These are phyloP conservation scores for Metschnikowia peoriensis DNA, from an alignment of 805 yeast genomes.

Conservation along the genomic window DNA sequence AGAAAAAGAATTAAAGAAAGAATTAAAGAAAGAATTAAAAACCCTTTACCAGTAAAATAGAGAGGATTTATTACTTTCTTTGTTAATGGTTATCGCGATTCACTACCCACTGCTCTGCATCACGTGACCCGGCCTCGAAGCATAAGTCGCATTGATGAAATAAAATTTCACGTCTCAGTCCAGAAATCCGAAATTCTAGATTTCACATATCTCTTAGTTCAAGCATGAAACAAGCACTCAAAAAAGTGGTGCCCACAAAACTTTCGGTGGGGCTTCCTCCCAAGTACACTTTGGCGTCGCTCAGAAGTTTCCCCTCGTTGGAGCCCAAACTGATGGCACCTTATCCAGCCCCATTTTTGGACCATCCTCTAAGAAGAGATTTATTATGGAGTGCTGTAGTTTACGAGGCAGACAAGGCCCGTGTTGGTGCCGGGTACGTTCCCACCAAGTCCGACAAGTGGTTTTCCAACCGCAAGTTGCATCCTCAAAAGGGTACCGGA, in stretches of 20 bases:
- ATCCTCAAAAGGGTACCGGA: slow-evolving; percentile 93
- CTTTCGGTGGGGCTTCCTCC: slow-evolving; percentile 47
- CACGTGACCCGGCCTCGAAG: background rate
- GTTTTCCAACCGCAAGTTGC: slow-evolving; percentile 76
- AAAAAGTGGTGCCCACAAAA: slow-evolving; percentile 8
- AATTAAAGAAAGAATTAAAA: too few species aligned
- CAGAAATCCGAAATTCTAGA: background rate
- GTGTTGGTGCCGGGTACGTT: slow-evolving; percentile 88
- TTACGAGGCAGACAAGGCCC: slow-evolving; percentile 81
- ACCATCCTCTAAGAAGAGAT: slow-evolving; percentile 82
- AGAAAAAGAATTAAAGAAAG: too few species aligned
- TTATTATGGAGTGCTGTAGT: slow-evolving; percentile 92
- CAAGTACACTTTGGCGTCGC: slow-evolving; percentile 68
- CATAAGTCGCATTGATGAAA: background rate
- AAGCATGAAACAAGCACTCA: slow-evolving; percentile 5
- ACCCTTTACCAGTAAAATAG: background rate
- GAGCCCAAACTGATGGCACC: slow-evolving; percentile 82
- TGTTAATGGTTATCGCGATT: background rate
- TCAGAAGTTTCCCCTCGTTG: slow-evolving; percentile 84
- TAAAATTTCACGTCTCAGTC: slow-evolving; percentile 1
- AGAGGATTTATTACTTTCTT: too few species aligned
- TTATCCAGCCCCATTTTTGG: slow-evolving; percentile 66
- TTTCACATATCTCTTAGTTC: too few species aligned
- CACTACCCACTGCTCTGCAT: background rate
- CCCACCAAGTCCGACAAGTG: slow-evolving; percentile 85